A percentile compares a stretch with the other conserved stretches of the same genome.
These are phyloP conservation scores for Chrysanthemum seticuspe DNA, from an alignment of 129 eudicot species.

Conservation along the genomic window DNA sequence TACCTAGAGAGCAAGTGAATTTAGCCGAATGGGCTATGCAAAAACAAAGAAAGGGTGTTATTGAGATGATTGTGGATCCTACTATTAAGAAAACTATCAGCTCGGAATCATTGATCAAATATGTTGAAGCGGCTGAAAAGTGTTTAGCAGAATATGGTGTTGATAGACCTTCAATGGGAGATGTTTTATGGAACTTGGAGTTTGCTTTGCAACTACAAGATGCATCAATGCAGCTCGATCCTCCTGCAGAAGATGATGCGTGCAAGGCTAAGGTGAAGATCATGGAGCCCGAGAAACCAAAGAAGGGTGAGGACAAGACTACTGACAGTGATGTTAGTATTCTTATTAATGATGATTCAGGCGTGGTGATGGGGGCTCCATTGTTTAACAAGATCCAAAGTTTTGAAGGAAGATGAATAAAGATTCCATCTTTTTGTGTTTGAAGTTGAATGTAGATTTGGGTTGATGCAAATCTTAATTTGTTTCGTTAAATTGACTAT, in stretches of 20 bases:
- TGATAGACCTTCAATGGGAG: conserved; percentile 91
- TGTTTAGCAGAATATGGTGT: conserved; percentile 82
- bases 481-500: conserved; percentile 11
- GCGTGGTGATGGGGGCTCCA: conserved; percentile 59
- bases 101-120: conserved; percentile 54
- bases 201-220: conserved; percentile 74
- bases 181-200: conserved; percentile 80
- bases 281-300: background rate
- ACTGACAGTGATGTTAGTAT: conserved; percentile 32
- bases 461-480: conserved; percentile 19
- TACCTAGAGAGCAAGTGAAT: conserved; percentile 89
- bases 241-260: conserved; percentile 30
- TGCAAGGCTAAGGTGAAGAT: conserved; percentile 13
- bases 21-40: conserved; percentile 96
- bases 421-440: conserved; percentile 16
- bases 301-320: conserved; percentile 16
- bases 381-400: conserved; percentile 55
- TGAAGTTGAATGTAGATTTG: conserved; percentile 27
- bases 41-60: conserved; percentile 54
- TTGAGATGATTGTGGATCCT: conserved; percentile 64
- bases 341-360: conserved; percentile 65
- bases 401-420: conserved; percentile 63
- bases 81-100: conserved; percentile 41
- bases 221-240: conserved; percentile 45
- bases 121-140: conserved; percentile 82